Evolutionary conservation across 129 eudicot genomes (phyloP), one percentile per base, ranked within the genome.

Genomic region (Escallonia rubra): DNA sequence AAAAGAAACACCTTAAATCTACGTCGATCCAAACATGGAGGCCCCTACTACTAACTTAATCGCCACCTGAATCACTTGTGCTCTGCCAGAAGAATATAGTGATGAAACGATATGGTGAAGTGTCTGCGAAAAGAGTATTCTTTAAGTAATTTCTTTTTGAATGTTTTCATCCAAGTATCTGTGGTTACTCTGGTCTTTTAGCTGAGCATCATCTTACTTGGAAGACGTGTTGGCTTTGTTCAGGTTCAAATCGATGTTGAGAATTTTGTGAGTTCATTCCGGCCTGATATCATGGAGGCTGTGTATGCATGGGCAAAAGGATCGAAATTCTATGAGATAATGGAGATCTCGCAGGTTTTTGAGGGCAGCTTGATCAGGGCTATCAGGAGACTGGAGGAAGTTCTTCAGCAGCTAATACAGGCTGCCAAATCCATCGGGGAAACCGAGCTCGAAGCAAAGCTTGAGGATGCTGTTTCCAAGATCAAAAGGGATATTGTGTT

Each of bases 401-500:
- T 94, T 45, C 97, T 94, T 55, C 99, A 94, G 83, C 99, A 94
- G 69, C 76, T 94, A 48, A 94, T 86, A 59, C 75, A 73, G 64
- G 97, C 97, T 1, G 99, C 99, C 70, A 85, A 86, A 83, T 89
- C 96, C 7, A 63, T 94, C 39, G 99, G 99, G 68, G 99, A 94
- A 73, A 81, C 76, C 4, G 99, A 89, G 77, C 96, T 94, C 65
- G 88, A 89, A 78, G 78, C 76, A 16, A 94, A 89, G 67, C 89
- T 94, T 61, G 99, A 94, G 65, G 99, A 89, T 9, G 96, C 95
- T 3, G 93, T 89, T 66, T 78, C 81, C 63, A 85, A 82, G 86
- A 94, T 94, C 70, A 94, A 94, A 86, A 89, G 99, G 66, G 98
- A 93, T 76, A 93, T 89, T n/a, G 96, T 93, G 64, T 93, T 93